Percentiles rank a stretch among this genome's conserved stretches.
phyloP scores from a whole-genome alignment of 352 stramenopile species.

The Pythium brassicae region DNA sequence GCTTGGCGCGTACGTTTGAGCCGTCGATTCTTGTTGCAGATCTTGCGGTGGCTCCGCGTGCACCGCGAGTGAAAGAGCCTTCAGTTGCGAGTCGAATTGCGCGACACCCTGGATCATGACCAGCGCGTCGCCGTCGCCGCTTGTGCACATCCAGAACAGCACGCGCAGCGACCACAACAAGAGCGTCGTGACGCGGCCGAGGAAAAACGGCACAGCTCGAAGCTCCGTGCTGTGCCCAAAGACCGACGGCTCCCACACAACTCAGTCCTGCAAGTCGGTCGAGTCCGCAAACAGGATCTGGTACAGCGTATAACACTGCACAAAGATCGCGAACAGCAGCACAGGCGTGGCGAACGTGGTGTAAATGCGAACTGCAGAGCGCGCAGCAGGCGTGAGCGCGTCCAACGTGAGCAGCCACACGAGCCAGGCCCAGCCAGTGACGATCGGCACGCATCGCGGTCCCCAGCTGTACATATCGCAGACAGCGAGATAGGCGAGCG shows the following conservation, averaged over 20 bases:
- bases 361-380: not conserved
- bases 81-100: slow-evolving; percentile 5
- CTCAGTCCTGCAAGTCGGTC: not conserved
- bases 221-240: slow-evolving; percentile 4
- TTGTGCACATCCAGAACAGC: slow-evolving; percentile 1
- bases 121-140: slow-evolving; percentile 6
- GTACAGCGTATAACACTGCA: not conserved
- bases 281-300: slow-evolving; percentile 1
- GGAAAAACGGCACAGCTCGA: slow-evolving; percentile 3
- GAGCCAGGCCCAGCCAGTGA: slow-evolving; percentile 18
- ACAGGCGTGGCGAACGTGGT: slow-evolving; percentile 1
- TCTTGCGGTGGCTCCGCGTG: no score
- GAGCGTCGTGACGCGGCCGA: slow-evolving; percentile 4
- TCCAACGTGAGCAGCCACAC: slow-evolving; percentile 20
- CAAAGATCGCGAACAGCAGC: slow-evolving; percentile 2
- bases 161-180: slow-evolving; percentile 8
- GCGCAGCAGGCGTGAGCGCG: slow-evolving; percentile 13
- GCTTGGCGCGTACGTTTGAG: no score
- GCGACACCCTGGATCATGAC: slow-evolving; percentile 7
- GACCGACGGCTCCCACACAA: slow-evolving; percentile 2
- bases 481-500: slow-evolving; percentile 10
- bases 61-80: not conserved
- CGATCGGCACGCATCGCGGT: not conserved
- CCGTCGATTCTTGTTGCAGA: no score
- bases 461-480: slow-evolving; percentile 23